Conservation (phyloP, 306 rosid genomes). For the Lathyrus aphaca region DNA sequence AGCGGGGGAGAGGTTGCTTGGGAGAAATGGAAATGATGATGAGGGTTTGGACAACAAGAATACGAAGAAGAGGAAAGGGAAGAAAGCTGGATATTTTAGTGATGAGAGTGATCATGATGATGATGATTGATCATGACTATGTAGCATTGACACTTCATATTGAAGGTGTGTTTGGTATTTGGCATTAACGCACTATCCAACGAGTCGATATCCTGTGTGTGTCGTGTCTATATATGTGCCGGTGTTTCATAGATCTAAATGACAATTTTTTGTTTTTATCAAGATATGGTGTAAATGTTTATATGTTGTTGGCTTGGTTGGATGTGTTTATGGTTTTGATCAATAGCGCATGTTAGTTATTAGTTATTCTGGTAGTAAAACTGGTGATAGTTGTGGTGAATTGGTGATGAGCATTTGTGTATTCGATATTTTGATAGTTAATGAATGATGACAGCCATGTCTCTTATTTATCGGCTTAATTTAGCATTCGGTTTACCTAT, state of each 20-base stretch:
- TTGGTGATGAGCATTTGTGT: background rate
- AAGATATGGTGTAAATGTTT: slow-evolving; percentile 15
- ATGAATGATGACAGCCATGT: background rate
- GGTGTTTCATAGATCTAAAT: background rate
- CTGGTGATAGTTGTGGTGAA: background rate
- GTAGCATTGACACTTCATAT: background rate
- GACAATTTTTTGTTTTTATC: background rate
- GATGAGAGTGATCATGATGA: slow-evolving; percentile 79
- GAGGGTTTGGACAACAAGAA: slow-evolving; percentile 41
- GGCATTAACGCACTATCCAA: too few relatives aligned
- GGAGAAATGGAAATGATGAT: slow-evolving; percentile 34
- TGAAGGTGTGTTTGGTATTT: background rate
- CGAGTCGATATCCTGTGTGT: background rate
- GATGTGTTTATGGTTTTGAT: background rate
- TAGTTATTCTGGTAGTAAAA: background rate
- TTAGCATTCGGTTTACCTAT: background rate
- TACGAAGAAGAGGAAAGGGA: slow-evolving; percentile 63
- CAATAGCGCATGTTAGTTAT: background rate
- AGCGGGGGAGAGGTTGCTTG: slow-evolving; percentile 49
- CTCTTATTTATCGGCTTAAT: slow-evolving; percentile 1
- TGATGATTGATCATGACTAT: slow-evolving; percentile 25
- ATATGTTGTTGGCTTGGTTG: background rate
- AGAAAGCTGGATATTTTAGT: slow-evolving; percentile 75
- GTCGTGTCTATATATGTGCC: background rate
- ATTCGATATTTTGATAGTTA: background rate